phyloP scores from a whole-genome alignment of 2,329 filamentous ascomycete species.

The Colletotrichum truncatum region DNA sequence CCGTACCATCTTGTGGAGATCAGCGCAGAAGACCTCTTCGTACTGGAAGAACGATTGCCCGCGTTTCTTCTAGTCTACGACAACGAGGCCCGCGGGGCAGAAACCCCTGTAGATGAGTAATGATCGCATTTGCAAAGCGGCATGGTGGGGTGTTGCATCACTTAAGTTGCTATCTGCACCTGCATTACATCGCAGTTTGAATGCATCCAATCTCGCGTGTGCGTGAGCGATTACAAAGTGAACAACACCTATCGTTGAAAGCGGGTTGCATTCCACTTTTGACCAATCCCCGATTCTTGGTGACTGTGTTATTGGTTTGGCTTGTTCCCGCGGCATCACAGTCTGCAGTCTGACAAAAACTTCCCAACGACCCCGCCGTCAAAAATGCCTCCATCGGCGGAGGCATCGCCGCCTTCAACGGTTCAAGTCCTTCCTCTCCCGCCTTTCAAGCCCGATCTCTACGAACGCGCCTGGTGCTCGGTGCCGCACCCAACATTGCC shows the following conservation, averaged over 20 bases:
- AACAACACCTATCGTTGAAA: not conserved
- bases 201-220: not conserved
- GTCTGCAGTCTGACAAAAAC: too few relatives aligned
- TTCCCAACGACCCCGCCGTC: not conserved
- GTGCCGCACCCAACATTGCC: conserved; percentile 87
- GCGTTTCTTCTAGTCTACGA: not conserved
- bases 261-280: too few relatives aligned
- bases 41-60: conserved; percentile 19
- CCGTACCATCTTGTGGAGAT: too few relatives aligned
- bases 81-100: conserved; percentile 6
- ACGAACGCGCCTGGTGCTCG: conserved; percentile 85
- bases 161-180: not conserved
- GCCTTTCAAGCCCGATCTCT: conserved; percentile 64
- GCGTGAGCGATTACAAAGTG: not conserved
- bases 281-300: too few relatives aligned
- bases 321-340: too few relatives aligned
- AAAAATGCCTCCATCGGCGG: conserved; percentile 9
- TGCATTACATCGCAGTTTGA: not conserved
- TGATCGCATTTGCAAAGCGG: not conserved
- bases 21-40: too few relatives aligned
- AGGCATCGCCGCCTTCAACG: conserved; percentile 13
- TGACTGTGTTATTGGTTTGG: too few relatives aligned
- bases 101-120: not conserved
- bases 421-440: conserved; percentile 54
- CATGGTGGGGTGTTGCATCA: conserved; percentile 20